These are phyloP conservation scores for Elasticomyces elasticus DNA, from an alignment of 495 filamentous ascomycete species.

Conservation along the genomic window DNA sequence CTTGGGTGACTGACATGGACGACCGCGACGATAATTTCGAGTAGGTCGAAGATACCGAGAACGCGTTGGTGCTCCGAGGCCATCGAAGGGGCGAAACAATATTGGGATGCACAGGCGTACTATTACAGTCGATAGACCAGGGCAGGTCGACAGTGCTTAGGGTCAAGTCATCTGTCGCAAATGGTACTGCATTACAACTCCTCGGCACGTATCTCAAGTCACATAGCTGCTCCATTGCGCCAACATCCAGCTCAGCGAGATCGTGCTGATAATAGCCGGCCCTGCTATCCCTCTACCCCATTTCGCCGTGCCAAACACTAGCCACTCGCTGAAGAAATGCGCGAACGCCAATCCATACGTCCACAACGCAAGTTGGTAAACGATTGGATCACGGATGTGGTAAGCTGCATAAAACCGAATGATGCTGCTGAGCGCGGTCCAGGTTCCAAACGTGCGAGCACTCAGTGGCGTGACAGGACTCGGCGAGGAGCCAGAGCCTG, in stretches of 20 bases:
- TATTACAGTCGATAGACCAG: too few species aligned
- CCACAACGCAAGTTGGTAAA: conserved; percentile 71
- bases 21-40: background rate
- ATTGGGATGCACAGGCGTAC: too few species aligned
- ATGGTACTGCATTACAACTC: background rate
- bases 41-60: background rate
- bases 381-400: conserved; percentile 55
- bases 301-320: conserved; percentile 60
- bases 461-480: conserved; percentile 56
- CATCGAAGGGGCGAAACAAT: too few species aligned
- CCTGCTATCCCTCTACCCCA: conserved; percentile 58
- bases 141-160: too few species aligned
- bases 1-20: background rate
- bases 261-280: conserved; percentile 62
- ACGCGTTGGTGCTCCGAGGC: too few species aligned
- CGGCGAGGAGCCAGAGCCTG: conserved; percentile 42
- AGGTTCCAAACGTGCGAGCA: conserved; percentile 81
- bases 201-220: background rate
- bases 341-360: conserved; percentile 67
- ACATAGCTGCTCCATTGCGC: conserved; percentile 60
- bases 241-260: conserved; percentile 72
- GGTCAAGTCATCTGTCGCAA: too few species aligned
- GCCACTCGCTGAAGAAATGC: conserved; percentile 78
- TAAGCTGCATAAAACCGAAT: conserved; percentile 81
- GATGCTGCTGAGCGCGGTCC: conserved; percentile 67